Evolutionary conservation across 306 rosid genomes (phyloP), one percentile per base, ranked within the genome.

Genomic region (Corylus americana): DNA sequence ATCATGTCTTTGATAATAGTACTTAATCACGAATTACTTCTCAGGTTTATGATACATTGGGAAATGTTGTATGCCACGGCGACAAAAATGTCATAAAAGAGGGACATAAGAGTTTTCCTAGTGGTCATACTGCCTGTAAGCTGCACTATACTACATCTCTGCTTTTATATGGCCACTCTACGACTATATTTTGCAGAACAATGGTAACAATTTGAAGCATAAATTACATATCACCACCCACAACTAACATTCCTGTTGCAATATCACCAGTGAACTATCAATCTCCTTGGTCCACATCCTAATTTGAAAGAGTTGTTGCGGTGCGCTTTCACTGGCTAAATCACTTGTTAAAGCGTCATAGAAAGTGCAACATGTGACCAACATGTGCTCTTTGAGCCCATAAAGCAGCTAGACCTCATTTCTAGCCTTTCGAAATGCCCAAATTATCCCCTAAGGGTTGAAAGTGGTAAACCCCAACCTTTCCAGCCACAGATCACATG

Each of bases 31-130:
- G 75, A 20, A 71, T 45, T 72, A 59, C 85, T 70, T 66, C 83
- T 81, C 76, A 94, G 98, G 83, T 89, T 81, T 94, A 92, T 71
- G 91, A 92, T 88, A 25, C 68, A 17, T 86, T 53, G 90, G 97
- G 98, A 76, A 76, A 90, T 82, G 98, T 94, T 82, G 31, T 90
- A 68, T 94, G 98, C 74, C 88, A 92, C 74, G 98, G 98, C 12
- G 89, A 85, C 68, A 78, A 77, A 79, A 70, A 39, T 49, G 88
- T 90, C 73, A 77, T 94, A 71, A 92, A 85, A 89, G 98, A 94
- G 85, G 97, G 98, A 53, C 89, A 94, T 49, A 94, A 94, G 92
- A 94, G 97, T 85, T 94, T 94, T 85, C 98, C 97, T 8, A 94
- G 98, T 47, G 98, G 98, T 53, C 98, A 92, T 85, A 90, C 98